phyloP scores from a whole-genome alignment of 1,139 yeast genomes.

The Suhomyces wounanorum region DNA sequence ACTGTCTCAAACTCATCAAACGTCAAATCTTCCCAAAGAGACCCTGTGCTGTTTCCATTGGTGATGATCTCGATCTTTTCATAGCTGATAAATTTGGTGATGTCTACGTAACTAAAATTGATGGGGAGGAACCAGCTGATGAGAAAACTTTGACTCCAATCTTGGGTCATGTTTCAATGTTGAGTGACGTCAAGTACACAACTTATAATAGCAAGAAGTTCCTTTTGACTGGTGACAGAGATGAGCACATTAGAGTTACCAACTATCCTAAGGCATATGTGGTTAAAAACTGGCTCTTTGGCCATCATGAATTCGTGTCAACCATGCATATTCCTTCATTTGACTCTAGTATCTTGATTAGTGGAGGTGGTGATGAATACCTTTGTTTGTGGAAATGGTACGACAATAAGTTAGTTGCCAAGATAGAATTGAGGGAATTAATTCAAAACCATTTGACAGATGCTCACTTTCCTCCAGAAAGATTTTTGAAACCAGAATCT shows the following conservation, averaged over 20 bases:
- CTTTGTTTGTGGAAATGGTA: conserved; percentile 83
- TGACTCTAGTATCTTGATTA: conserved; percentile 51
- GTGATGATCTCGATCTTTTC: conserved; percentile 54
- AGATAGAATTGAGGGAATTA: conserved; percentile 51
- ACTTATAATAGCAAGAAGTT: conserved; percentile 50
- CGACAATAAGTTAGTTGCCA: conserved; percentile 45
- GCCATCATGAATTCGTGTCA: conserved; percentile 83
- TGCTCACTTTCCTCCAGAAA: conserved; percentile 64
- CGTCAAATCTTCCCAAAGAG: conserved; percentile 86
- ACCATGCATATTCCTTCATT: conserved; percentile 55
- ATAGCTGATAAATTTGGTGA: conserved; percentile 99
- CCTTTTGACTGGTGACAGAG: conserved; percentile 85
- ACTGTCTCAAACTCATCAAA: conserved; percentile 54
- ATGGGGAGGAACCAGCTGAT: conserved; percentile 29
- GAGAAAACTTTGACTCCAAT: conserved; percentile 60
- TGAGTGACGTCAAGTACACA: conserved; percentile 65
- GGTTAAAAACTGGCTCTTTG: conserved; percentile 82
- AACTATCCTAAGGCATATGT: conserved; percentile 77
- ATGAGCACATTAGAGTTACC: conserved; percentile 92
- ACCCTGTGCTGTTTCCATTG: conserved; percentile 77
- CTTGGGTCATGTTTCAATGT: conserved; percentile 95
- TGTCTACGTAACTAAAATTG: conserved; percentile 63
- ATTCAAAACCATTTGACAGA: conserved; percentile 54
- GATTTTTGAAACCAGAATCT: conserved; percentile 59
- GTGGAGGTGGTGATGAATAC: conserved; percentile 90